Base-by-base conservation (phyloP, 805 yeast species). In the Kluyveromyces lactis region DNA sequence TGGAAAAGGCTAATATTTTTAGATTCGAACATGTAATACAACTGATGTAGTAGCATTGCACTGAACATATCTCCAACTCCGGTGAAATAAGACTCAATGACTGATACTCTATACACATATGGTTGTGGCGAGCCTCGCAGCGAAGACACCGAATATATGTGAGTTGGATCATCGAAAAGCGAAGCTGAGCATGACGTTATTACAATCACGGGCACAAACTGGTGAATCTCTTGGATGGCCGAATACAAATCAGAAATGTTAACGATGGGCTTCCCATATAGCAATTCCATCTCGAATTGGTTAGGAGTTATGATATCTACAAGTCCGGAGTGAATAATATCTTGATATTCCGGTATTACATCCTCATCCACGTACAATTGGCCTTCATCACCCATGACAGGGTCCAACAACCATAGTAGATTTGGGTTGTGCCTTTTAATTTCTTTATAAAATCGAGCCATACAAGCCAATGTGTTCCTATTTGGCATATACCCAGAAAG, bases 11-110 rank as follows among this genome's bases (percentile, higher is more conserved):
- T 42, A 3, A 38, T 33, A 3, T 48, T 17, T 37, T 36, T n/a
- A 26, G 33, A 23, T 15, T 34, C 23, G 27, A 29, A 31, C 42
- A 34, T 19, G 30, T 56, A 56, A 48, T 60, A 65, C 21, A 79
- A 63, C 48, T 84, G 72, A 57, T 82, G 94, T 4, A 85, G 50
- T 24, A 87, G 58, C 29, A 89, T 58, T 0, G 95, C 90, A 0
- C 95, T 80, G 51, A 90, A 89, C 31, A 89, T 61, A 53, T 89
- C 97, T 5, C 97, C 97, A 0, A 92, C 95, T 1, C 97, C 97
- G 0, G 96, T 86, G 62, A 89, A 90, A 57, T 90, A 86, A 4
- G 90, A 79, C 40, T 80, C 76, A 31, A 86, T 73, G 26, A 69
- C 66, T 2, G 84, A 81, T 11, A 82, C 69, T 47, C 69, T 68